These are phyloP conservation scores for Rhynchospora breviuscula DNA, from an alignment of 176 grass and related monocot genomes.

Conservation along the genomic window DNA sequence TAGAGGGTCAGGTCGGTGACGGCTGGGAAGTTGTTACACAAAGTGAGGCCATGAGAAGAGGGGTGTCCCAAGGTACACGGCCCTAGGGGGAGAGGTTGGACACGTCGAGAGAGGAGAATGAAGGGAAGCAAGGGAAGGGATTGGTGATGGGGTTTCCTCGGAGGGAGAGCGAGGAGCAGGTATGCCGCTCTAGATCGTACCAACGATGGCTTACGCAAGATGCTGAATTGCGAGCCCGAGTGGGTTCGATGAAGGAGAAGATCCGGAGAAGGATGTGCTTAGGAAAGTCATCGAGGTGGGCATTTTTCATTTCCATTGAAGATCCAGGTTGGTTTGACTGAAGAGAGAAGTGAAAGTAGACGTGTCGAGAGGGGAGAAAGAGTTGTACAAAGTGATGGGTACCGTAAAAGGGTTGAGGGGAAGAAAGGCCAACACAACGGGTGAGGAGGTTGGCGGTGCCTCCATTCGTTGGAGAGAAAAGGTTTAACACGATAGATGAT, in stretches of 20 bases:
- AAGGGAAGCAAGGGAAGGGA: constrained; percentile 45
- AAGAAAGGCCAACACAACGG: no score
- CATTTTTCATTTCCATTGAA: no score
- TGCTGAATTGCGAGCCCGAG: constrained; percentile 43
- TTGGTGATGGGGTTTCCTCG: constrained; percentile 44
- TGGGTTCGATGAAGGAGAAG: constrained; percentile 40
- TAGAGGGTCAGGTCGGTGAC: constrained; percentile 56
- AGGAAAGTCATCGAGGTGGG: constrained; percentile 20
- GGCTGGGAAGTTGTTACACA: constrained; percentile 50
- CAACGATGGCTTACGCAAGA: constrained; percentile 42
- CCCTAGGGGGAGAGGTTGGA: constrained; percentile 86
- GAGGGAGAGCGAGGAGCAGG: constrained; percentile 57
- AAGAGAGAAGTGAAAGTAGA: no score
- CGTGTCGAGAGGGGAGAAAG: no score
- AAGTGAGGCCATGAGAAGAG: constrained; percentile 3
- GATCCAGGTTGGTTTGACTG: no score
- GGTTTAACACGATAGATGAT: no score
- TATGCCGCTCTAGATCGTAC: constrained; percentile 49
- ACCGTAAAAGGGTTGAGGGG: no score
- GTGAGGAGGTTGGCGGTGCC: no score
- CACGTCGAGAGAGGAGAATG: constrained; percentile 58
- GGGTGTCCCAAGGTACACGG: constrained; percentile 35
- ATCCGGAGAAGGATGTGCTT: constrained; percentile 59
- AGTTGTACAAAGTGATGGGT: no score
- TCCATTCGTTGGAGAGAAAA: no score